These are phyloP conservation scores for Lentinula guzmanii DNA, from an alignment of 768 basidiomycete genomes.

Conservation along the genomic window DNA sequence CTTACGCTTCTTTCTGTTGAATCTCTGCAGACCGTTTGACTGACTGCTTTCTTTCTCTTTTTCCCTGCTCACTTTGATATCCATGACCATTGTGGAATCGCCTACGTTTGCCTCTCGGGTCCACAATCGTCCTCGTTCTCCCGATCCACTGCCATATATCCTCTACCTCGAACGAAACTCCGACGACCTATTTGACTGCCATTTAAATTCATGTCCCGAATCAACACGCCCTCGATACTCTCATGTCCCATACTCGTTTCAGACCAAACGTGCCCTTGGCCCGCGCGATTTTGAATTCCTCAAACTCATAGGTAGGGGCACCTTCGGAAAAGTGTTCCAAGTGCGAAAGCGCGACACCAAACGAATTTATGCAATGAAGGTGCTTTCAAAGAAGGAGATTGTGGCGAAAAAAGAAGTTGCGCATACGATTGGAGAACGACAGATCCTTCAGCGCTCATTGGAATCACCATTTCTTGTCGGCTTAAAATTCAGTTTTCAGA, in stretches of 20 bases:
- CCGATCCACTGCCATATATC: slow-evolving; percentile 2
- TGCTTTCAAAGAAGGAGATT: slow-evolving; percentile 97
- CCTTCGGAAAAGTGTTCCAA: slow-evolving; percentile 98
- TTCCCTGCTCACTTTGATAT: not conserved
- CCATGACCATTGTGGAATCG: not conserved
- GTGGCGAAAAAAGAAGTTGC: slow-evolving; percentile 99
- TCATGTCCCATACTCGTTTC: slow-evolving; percentile 14
- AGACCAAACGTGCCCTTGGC: slow-evolving; percentile 84
- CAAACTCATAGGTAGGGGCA: slow-evolving; percentile 96
- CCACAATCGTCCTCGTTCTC: not conserved
- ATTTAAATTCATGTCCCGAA: slow-evolving; percentile 7
- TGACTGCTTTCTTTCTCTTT: not conserved
- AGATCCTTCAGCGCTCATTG: slow-evolving; percentile 90
- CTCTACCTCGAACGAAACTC: not conserved
- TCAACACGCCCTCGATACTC: not conserved
- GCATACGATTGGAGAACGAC: slow-evolving; percentile 98
- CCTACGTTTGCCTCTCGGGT: not conserved
- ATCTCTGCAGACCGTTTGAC: not conserved
- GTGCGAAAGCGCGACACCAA: slow-evolving; percentile 97
- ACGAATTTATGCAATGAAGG: slow-evolving; percentile 99
- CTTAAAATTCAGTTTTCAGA: slow-evolving; percentile 97
- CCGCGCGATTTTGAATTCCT: slow-evolving; percentile 98
- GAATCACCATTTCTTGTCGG: slow-evolving; percentile 98
- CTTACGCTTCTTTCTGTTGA: not conserved
- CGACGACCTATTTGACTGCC: not conserved